Evolutionary conservation across 306 rosid genomes (phyloP), one percentile per base, ranked within the genome.

Genomic region (Vigna reflexopilosa): DNA sequence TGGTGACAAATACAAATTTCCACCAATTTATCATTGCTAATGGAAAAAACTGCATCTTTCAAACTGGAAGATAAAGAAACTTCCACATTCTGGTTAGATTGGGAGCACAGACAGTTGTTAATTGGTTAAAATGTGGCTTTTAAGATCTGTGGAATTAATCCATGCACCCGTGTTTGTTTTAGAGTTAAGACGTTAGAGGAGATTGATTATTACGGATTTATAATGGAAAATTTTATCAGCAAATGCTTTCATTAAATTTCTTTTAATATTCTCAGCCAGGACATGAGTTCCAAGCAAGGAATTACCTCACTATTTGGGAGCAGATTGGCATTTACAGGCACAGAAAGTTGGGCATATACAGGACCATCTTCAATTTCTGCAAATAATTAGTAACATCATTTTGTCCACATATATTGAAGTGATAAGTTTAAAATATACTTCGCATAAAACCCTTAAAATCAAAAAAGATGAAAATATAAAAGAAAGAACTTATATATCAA

Each of bases 361-460:
- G 86, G 89, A 73, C 79, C 89, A 34, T 85, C 90, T 28, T 91
- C 90, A 16, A 56, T 72, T 51, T 90, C 98, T 95, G 83, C 73
- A 85, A 1, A 86, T 47, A 68, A 72, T 50, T 9, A 57, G 14
- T 17, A 34, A 51, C 28, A 26, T 66, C 65, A 80, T 36, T 59
- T 65, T 51, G 22, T 66, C 34, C 32, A 62, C 22, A n/a, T 61
- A 72, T 49, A 54, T 40, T 75, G 52, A 34, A 82, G 76, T 49
- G 6, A 2, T 2, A 67, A 26, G 36, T 72, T 56, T 2, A 73
- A 69, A 12, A 67, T 58, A 81, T 20, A 74, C 50, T 69, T 24
- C 14, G 51, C 28, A 28, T 5, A 55, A 75, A 50, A 52, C 75
- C 58, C 47, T 66, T 42, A 77, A 77, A 71, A n/a, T 19, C 3